A percentile compares a stretch with the other conserved stretches of the same genome.
Evolutionary conservation across 805 yeast genomes (phyloP).

Genomic region (Sugiyamaella floridensis): DNA sequence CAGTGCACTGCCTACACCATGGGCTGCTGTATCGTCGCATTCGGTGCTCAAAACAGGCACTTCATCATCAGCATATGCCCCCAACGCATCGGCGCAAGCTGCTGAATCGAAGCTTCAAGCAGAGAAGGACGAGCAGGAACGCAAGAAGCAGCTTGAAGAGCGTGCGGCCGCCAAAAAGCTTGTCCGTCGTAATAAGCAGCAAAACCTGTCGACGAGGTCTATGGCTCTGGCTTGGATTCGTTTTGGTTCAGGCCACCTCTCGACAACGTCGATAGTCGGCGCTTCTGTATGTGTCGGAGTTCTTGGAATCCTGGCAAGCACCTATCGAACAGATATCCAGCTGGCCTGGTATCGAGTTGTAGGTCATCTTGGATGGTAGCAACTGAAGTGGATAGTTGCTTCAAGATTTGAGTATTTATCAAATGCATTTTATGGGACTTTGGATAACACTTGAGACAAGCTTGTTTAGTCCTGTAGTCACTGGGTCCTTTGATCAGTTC

Average conservation of each 20-base stretch:
- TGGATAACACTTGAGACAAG: too few species aligned
- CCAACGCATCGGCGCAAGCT: background rate
- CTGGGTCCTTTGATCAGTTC: too few species aligned
- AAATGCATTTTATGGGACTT: background rate
- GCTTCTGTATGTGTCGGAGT: slow-evolving; percentile 16
- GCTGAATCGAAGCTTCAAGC: background rate
- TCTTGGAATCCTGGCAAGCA: slow-evolving; percentile 9
- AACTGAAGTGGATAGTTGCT: background rate
- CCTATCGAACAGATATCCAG: slow-evolving; percentile 7
- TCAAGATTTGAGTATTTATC: background rate
- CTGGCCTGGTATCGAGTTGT: background rate
- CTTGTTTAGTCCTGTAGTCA: too few species aligned
- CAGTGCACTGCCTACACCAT: slow-evolving; percentile 15
- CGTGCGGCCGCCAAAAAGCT: background rate
- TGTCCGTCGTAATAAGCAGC: background rate
- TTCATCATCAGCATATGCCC: background rate
- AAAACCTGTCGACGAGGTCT: background rate
- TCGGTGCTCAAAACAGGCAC: slow-evolving; percentile 30
- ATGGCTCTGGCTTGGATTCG: background rate
- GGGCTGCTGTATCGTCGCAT: slow-evolving; percentile 24
- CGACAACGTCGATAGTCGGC: slow-evolving; percentile 4
- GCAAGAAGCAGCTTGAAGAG: slow-evolving; percentile 3
- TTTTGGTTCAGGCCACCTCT: background rate
- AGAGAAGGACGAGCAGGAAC: background rate
- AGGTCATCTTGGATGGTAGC: background rate